Conservation (phyloP, 2,329 filamentous ascomycete species). For the Pyrenochaeta sp. region DNA sequence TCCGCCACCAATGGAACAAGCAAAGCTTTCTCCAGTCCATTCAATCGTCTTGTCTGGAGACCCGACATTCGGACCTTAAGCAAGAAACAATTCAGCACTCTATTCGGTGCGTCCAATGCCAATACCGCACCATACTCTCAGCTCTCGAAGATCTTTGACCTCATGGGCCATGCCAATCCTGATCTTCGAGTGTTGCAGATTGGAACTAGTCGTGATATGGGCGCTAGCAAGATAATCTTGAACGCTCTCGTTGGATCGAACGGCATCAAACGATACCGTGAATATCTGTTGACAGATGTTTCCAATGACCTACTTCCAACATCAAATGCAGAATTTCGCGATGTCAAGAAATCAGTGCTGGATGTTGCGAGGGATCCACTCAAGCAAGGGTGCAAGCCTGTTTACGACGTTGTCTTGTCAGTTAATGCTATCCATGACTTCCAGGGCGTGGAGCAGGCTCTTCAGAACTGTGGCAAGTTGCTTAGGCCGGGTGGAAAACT, state of each 20-base stretch:
- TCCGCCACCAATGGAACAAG: background rate
- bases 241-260: background rate
- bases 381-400: constrained; percentile 13
- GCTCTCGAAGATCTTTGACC: constrained; percentile 37
- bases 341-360: constrained; percentile 6
- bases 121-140: constrained; percentile 14
- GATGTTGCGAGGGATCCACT: constrained; percentile 22
- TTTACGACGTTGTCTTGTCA: constrained; percentile 32
- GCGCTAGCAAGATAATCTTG: constrained; percentile 7
- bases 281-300: constrained; percentile 28
- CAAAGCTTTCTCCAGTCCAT: constrained; percentile 8
- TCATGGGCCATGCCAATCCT: constrained; percentile 50
- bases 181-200: constrained; percentile 46
- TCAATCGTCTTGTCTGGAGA: constrained; percentile 26
- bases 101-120: constrained; percentile 4
- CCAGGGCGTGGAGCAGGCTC: constrained; percentile 6
- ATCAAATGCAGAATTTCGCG: background rate
- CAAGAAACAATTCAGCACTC: constrained; percentile 2
- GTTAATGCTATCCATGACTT: constrained; percentile 20
- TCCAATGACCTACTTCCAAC: constrained; percentile 14
- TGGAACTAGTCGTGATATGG: constrained; percentile 16
- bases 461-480: constrained; percentile 24
- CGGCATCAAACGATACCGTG: constrained; percentile 11
- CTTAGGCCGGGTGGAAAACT: constrained; percentile 56
- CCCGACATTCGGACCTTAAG: constrained; percentile 19